Evolutionary conservation across 768 basidiomycete genomes (phyloP).

Genomic region (Lactarius quietus): DNA sequence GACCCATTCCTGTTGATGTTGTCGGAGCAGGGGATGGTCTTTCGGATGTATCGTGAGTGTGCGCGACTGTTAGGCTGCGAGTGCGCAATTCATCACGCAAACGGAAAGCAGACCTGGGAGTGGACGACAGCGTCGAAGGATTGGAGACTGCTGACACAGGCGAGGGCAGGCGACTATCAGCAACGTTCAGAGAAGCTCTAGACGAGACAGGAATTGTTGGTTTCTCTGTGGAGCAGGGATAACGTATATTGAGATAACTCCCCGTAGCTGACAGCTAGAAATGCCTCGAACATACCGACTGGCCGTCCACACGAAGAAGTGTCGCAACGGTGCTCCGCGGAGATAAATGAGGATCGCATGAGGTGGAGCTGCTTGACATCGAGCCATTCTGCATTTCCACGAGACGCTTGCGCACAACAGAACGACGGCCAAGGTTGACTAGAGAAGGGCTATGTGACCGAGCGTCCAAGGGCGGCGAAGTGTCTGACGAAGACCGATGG

Average conservation of each 20-base stretch:
- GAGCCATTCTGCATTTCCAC: slow-evolving; percentile 48
- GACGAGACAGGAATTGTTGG: neutral
- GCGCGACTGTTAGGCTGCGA: neutral
- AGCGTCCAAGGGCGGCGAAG: slow-evolving; percentile 30
- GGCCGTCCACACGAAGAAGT: neutral
- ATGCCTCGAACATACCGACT: neutral
- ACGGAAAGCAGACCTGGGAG: slow-evolving; percentile 26
- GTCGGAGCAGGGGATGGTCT: neutral
- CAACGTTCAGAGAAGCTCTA: neutral
- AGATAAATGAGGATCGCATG: neutral
- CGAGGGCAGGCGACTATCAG: slow-evolving; percentile 13
- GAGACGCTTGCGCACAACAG: slow-evolving; percentile 63
- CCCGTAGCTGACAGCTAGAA: neutral
- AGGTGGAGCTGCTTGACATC: neutral
- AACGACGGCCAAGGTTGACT: slow-evolving; percentile 53
- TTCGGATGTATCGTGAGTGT: neutral
- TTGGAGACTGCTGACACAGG: slow-evolving; percentile 20
- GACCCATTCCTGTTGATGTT: neutral
- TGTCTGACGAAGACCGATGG: neutral
- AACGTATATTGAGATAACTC: neutral
- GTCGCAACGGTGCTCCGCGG: neutral
- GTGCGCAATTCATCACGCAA: slow-evolving; percentile 26
- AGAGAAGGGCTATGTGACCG: slow-evolving; percentile 55
- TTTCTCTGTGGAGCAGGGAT: neutral
- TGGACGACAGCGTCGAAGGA: neutral